Evolutionary conservation across 2,329 filamentous ascomycete genomes (phyloP).

Genomic region (Aspergillus sp.): DNA sequence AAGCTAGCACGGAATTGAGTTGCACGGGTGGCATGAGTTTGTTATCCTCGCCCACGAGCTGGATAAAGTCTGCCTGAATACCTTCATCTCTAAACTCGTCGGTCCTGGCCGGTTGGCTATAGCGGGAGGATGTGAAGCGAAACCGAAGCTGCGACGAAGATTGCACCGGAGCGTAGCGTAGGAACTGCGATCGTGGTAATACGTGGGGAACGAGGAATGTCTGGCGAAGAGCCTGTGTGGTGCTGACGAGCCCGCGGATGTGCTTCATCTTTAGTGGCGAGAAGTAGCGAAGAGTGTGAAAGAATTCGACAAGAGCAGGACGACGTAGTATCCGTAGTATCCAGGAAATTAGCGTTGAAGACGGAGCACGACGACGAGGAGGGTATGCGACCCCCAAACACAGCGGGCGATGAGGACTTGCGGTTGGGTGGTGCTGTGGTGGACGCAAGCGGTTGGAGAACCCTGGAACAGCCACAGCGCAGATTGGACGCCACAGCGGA

Average conservation of each 20-base stretch:
- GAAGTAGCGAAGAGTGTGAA: not conserved
- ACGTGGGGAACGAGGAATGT: constrained; percentile 27
- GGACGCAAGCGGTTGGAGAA: constrained; percentile 12
- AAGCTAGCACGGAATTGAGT: constrained; percentile 37
- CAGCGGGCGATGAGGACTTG: not conserved
- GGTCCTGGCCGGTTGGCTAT: not conserved
- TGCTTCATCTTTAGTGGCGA: constrained; percentile 31
- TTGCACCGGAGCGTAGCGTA: constrained; percentile 11
- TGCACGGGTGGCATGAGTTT: constrained; percentile 29
- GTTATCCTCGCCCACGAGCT: constrained; percentile 36
- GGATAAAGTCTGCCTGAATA: constrained; percentile 32
- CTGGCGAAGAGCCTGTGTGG: constrained; percentile 32
- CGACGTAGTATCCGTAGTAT: not conserved
- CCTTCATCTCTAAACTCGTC: constrained; percentile 33
- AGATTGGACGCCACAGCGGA: constrained; percentile 16
- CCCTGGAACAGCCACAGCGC: constrained; percentile 14
- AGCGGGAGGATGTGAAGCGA: constrained; percentile 5
- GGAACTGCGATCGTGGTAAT: constrained; percentile 14
- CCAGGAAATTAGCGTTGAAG: not conserved
- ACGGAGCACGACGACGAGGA: not conserved
- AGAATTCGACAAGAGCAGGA: not conserved
- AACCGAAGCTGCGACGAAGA: constrained; percentile 19
- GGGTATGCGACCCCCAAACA: not conserved
- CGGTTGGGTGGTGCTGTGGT: not conserved
- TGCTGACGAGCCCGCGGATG: constrained; percentile 32